A percentile compares a stretch with the other conserved stretches of the same genome.
phyloP scores from a whole-genome alignment of 108 stramenopile species.

The Cyclotella choctawhatcheeana region DNA sequence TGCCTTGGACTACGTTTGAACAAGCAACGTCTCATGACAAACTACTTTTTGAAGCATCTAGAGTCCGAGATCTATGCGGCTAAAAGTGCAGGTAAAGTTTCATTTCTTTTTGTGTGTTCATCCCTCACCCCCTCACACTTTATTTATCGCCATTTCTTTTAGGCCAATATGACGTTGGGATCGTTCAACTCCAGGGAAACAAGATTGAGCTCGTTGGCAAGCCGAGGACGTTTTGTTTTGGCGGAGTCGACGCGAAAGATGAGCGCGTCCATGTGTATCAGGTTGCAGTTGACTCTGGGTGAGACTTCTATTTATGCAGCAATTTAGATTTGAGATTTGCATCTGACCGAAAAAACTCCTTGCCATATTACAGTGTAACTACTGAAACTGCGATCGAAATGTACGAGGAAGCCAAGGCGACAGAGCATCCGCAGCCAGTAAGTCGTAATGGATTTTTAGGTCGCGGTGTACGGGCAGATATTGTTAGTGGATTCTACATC shows the following conservation, averaged over 20 bases:
- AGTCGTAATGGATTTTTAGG: neutral
- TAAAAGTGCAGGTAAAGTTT: slow-evolving; percentile 20
- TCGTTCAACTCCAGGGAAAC: slow-evolving; percentile 35
- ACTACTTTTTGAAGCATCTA: slow-evolving; percentile 41
- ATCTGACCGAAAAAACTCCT: too few relatives aligned
- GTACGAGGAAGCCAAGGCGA: slow-evolving; percentile 28
- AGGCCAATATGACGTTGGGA: slow-evolving; percentile 37
- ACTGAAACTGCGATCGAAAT: slow-evolving; percentile 27
- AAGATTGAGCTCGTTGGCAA: slow-evolving; percentile 25
- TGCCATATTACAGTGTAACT: too few relatives aligned
- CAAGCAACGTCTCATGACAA: slow-evolving; percentile 34
- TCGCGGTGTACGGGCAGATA: neutral
- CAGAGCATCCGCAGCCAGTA: neutral
- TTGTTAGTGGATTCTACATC: slow-evolving; percentile 31
- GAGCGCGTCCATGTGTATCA: slow-evolving; percentile 42
- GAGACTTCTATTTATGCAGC: too few relatives aligned
- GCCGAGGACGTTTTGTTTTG: slow-evolving; percentile 27
- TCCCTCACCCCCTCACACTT: neutral
- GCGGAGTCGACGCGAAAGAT: slow-evolving; percentile 41
- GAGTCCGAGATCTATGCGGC: slow-evolving; percentile 29
- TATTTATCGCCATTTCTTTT: neutral
- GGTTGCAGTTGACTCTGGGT: slow-evolving; percentile 27
- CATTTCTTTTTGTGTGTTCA: neutral
- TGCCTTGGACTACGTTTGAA: slow-evolving; percentile 42
- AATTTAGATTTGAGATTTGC: too few relatives aligned